A percentile compares a stretch with the other conserved stretches of the same genome.
These are phyloP conservation scores for Termitomyces titanicus DNA, from an alignment of 768 basidiomycete genomes.

Conservation along the genomic window DNA sequence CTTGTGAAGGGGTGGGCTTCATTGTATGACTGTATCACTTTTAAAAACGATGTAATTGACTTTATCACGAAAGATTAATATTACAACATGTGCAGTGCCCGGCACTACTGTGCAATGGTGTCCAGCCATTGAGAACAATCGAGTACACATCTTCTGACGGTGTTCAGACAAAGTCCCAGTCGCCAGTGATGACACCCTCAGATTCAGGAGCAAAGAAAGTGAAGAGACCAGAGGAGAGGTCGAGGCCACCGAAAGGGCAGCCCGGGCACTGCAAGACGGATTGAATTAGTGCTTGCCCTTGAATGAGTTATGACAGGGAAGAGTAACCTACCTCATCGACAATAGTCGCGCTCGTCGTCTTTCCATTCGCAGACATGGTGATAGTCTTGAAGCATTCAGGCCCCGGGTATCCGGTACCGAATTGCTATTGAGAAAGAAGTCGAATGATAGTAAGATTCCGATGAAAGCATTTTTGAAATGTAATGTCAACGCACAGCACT, in stretches of 20 bases:
- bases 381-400: conserved; percentile 62
- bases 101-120: no score
- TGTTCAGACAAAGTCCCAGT: conserved; percentile 29
- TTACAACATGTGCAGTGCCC: no score
- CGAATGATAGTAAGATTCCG: neutral
- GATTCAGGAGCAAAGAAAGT: conserved; percentile 38
- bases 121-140: no score
- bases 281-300: neutral
- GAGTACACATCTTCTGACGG: no score
- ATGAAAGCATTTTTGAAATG: neutral
- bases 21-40: no score
- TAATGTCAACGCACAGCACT: conserved; percentile 23
- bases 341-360: conserved; percentile 52
- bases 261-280: conserved; percentile 50
- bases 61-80: no score
- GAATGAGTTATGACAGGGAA: neutral
- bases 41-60: no score
- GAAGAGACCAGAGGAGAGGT: conserved; percentile 55
- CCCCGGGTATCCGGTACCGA: conserved; percentile 57
- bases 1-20: no score
- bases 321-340: conserved; percentile 50
- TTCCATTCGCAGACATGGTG: conserved; percentile 57
- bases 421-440: conserved; percentile 35
- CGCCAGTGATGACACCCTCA: conserved; percentile 44
- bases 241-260: conserved; percentile 55